These are phyloP conservation scores for Globisporangium abappressorium DNA, from an alignment of 352 stramenopile species.

Conservation along the genomic window DNA sequence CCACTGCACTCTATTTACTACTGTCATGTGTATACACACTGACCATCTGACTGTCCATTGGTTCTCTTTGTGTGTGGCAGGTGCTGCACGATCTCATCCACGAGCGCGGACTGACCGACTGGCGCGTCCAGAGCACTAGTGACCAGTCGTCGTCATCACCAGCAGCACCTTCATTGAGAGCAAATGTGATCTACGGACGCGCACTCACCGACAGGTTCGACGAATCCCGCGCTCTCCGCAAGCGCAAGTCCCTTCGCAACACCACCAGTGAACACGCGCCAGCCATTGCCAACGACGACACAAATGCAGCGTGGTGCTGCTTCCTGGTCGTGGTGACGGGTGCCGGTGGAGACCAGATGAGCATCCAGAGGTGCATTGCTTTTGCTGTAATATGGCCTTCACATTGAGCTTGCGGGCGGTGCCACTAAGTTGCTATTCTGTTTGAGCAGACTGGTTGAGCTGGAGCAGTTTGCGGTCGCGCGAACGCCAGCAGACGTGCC, in stretches of 20 bases:
- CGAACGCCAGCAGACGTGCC: constrained; percentile 5
- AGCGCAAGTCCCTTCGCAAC: constrained; percentile 45
- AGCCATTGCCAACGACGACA: constrained; percentile 6
- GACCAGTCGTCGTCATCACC: neutral
- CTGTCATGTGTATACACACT: neutral
- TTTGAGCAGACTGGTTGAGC: constrained; percentile 27
- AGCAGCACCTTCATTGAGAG: constrained; percentile 5
- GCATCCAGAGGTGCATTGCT: constrained; percentile 33
- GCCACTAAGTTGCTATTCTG: neutral
- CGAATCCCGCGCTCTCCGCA: constrained; percentile 38
- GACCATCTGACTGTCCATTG: neutral
- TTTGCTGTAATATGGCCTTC: neutral
- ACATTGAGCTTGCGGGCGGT: neutral
- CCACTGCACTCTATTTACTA: neutral
- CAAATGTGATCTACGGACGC: constrained; percentile 30
- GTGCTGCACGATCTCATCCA: constrained; percentile 43
- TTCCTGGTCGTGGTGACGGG: constrained; percentile 37
- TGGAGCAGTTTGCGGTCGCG: constrained; percentile 30
- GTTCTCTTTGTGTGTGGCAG: constrained; percentile 12
- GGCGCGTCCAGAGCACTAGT: constrained; percentile 23
- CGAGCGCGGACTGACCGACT: constrained; percentile 33
- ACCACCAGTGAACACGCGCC: constrained; percentile 6
- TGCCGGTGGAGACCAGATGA: constrained; percentile 21
- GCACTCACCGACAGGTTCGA: constrained; percentile 25
- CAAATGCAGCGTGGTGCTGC: constrained; percentile 21